Conservation (phyloP, 2,329 filamentous ascomycete genomes). For the Periconia sp. region DNA sequence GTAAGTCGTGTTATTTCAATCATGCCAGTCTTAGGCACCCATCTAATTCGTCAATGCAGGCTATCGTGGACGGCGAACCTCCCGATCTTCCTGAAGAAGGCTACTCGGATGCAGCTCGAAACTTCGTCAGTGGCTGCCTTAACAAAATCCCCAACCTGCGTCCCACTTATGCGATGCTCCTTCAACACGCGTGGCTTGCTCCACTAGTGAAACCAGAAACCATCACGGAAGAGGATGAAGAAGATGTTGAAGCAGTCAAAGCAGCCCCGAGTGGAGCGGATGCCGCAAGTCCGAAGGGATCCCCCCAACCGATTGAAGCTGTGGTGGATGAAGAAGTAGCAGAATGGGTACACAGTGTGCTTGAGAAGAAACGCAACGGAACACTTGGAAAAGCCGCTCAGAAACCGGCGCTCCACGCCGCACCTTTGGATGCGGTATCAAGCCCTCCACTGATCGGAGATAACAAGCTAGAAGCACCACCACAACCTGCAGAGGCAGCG, state of each 20-base stretch:
- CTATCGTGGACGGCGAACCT: constrained; percentile 96
- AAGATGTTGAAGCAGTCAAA: constrained; percentile 50
- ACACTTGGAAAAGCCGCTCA: constrained; percentile 50
- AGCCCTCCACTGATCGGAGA: constrained; percentile 35
- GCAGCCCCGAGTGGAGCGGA: constrained; percentile 31
- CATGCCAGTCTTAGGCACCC: too few species aligned
- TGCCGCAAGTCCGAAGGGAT: constrained; percentile 29
- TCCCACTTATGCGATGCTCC: constrained; percentile 89
- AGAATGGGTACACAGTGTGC: constrained; percentile 74
- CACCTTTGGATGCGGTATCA: constrained; percentile 72
- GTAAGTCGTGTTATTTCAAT: constrained; percentile 59
- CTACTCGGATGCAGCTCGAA: constrained; percentile 77
- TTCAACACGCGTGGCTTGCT: constrained; percentile 86
- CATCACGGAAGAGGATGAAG: constrained; percentile 70
- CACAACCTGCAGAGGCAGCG: background rate
- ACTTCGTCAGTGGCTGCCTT: constrained; percentile 86
- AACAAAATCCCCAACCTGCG: constrained; percentile 90
- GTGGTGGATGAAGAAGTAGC: constrained; percentile 80
- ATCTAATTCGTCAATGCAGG: constrained; percentile 55
- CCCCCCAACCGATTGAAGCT: constrained; percentile 27
- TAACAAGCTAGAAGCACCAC: constrained; percentile 20
- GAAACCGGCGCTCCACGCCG: constrained; percentile 85
- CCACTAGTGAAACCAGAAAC: constrained; percentile 74
- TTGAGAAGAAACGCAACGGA: constrained; percentile 67
- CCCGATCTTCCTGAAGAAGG: constrained; percentile 78